Base-by-base conservation (phyloP, 345 rosid genomes). In the Luvunga scandens region DNA sequence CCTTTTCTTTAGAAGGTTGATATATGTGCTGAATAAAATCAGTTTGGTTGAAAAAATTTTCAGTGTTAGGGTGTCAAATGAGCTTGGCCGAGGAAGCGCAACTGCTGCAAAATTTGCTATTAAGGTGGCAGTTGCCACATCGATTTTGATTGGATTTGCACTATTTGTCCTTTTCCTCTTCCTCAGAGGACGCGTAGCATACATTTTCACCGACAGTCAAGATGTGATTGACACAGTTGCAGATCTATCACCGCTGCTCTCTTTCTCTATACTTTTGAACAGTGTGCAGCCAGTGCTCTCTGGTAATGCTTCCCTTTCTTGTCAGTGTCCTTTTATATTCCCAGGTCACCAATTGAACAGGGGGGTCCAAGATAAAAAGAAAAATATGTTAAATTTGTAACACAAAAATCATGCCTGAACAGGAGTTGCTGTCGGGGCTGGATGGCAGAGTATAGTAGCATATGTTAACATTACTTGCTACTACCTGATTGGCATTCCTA, bases 221-320 rank as follows among this genome's bases (percentile, higher is more conserved):
- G 81, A 81, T 71, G 98, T 94, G 34, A 95, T 88, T 12, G 53
- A 73, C 3, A 91, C 91, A 45, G 95, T 92, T n/a, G 88, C 90
- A 1, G 83, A 88, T 63, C 87, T 94, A 60, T 94, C 98, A 22
- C 95, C 91, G 4, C 82, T 94, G 19, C 73, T 94, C 57, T 92
- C 97, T 50, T 60, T 83, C 73, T 92, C 98, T 61, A 93, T 93
- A 36, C 97, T 92, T 68, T 2, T 90, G 80, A 92, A 94, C 83
- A 92, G 95, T 71, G 82, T 94, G 71, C 98, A 94, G 56, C 98
- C 98, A 9, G 98, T 94, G 28, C 94, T 94, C 28, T 92, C 94
- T 1, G 98, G 97, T 91, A 86, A 65, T 7, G 59, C 78, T 48
- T 28, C 25, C 30, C 27, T 25, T 67, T 45, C 71, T 13, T 45